Percentiles rank a stretch among this genome's conserved stretches.
Conservation (phyloP, 108 stramenopile genomes). For the Phaeodactylum tricornutum region DNA sequence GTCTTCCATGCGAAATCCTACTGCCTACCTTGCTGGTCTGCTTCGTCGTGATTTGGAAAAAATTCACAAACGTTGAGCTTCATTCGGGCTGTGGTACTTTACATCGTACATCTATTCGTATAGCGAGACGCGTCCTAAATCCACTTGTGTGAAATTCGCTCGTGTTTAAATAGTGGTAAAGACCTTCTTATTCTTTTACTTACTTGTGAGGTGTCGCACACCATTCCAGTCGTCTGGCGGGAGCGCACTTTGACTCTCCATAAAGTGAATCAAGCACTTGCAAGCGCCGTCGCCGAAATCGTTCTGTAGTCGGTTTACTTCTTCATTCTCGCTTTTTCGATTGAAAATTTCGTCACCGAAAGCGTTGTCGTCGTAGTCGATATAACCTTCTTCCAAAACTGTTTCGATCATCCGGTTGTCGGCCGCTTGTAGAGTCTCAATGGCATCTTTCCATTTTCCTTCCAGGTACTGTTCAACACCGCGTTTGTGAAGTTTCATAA, state of each 20-base stretch:
- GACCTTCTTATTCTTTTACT: slow-evolving; percentile 48
- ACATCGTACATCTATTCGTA: too few relatives aligned
- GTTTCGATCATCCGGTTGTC: slow-evolving; percentile 76
- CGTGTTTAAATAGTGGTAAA: too few relatives aligned
- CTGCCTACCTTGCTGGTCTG: slow-evolving; percentile 62
- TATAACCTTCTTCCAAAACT: slow-evolving; percentile 51
- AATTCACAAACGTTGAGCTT: slow-evolving; percentile 39
- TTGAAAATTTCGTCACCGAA: slow-evolving; percentile 21
- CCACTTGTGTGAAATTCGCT: too few relatives aligned
- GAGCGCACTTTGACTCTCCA: slow-evolving; percentile 37
- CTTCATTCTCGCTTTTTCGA: slow-evolving; percentile 17
- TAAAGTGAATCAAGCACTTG: slow-evolving; percentile 60
- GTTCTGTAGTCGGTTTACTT: slow-evolving; percentile 6
- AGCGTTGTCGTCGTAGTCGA: slow-evolving; percentile 35
- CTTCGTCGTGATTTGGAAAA: slow-evolving; percentile 57
- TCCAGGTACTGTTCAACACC: slow-evolving; percentile 56
- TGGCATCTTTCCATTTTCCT: slow-evolving; percentile 72
- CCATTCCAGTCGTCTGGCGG: slow-evolving; percentile 69
- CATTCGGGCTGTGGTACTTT: too few relatives aligned
- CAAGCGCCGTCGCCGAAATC: slow-evolving; percentile 79
- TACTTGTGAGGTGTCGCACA: slow-evolving; percentile 70
- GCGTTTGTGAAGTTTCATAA: slow-evolving; percentile 45
- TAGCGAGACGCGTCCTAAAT: too few relatives aligned
- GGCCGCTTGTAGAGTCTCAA: slow-evolving; percentile 37
- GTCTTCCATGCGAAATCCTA: slow-evolving; percentile 55